phyloP scores from a whole-genome alignment of 1,284 basidiomycete genomes.

The Exobasidium rhododendri region DNA sequence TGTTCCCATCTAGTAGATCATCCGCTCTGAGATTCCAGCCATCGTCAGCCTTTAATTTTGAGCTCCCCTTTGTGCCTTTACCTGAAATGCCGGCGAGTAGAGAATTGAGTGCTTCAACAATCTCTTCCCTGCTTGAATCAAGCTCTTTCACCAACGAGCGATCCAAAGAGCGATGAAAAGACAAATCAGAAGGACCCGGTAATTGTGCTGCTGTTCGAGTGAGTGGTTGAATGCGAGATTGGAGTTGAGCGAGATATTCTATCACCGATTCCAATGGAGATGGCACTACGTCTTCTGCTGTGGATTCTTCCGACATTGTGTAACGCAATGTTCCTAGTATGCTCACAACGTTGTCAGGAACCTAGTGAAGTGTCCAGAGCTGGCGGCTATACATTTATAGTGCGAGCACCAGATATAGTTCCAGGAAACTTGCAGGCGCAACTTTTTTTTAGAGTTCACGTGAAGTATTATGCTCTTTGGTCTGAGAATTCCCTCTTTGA shows the following conservation, averaged over 20 bases:
- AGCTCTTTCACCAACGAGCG: constrained; percentile 66
- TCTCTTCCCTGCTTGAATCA: constrained; percentile 64
- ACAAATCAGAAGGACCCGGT: constrained; percentile 62
- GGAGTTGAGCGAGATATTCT: constrained; percentile 31
- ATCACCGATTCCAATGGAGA: neutral
- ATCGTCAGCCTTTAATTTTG: constrained; percentile 42
- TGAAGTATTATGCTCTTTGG: too few relatives aligned
- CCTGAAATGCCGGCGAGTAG: constrained; percentile 29
- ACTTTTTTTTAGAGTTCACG: too few relatives aligned
- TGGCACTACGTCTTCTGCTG: neutral
- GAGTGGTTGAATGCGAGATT: constrained; percentile 34
- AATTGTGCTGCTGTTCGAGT: constrained; percentile 52
- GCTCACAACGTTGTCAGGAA: too few relatives aligned
- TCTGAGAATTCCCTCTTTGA: too few relatives aligned
- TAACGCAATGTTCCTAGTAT: too few relatives aligned
- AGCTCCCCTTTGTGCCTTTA: constrained; percentile 12
- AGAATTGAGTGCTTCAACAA: constrained; percentile 52
- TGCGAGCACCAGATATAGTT: too few relatives aligned
- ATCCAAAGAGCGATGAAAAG: constrained; percentile 81
- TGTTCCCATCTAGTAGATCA: constrained; percentile 35
- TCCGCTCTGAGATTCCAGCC: constrained; percentile 53
- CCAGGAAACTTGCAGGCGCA: too few relatives aligned
- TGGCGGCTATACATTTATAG: too few relatives aligned
- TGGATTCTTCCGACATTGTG: too few relatives aligned
- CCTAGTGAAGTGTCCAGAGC: too few relatives aligned